Percentiles rank a stretch among this genome's conserved stretches.
phyloP scores from a whole-genome alignment of 2,329 filamentous ascomycete genomes.

The Chaetothyriales sp. region DNA sequence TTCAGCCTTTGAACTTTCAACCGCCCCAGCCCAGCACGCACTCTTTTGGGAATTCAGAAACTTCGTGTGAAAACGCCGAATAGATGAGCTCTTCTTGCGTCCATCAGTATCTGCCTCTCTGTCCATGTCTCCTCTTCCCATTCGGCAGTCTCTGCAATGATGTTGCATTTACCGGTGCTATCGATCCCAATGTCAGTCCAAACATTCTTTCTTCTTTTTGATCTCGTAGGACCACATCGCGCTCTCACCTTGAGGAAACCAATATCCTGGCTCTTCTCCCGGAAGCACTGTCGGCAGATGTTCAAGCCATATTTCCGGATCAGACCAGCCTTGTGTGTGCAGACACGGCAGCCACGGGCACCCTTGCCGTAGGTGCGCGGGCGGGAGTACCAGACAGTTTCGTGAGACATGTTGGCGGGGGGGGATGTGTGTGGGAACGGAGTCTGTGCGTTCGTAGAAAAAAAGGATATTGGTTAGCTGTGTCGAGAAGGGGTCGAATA shows the following conservation, averaged over 20 bases:
- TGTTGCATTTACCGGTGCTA: background rate
- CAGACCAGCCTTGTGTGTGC: conserved; percentile 94
- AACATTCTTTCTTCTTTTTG: background rate
- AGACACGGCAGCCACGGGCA: conserved; percentile 42
- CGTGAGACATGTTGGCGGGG: conserved; percentile 65
- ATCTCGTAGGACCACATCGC: too few species aligned
- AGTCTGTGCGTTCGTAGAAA: background rate
- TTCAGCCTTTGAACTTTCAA: background rate
- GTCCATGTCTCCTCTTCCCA: background rate
- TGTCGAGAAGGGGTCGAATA: background rate
- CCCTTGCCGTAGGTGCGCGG: conserved; percentile 48
- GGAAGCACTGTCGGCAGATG: conserved; percentile 58
- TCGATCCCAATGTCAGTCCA: background rate
- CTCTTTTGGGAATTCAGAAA: background rate
- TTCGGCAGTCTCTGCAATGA: background rate
- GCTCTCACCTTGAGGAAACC: conserved; percentile 49
- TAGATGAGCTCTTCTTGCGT: background rate
- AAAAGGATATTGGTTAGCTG: background rate
- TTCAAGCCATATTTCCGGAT: conserved; percentile 98
- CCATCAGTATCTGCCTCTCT: background rate
- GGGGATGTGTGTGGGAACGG: conserved; percentile 19
- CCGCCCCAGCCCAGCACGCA: background rate
- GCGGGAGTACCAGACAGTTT: conserved; percentile 98
- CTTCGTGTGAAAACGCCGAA: background rate
- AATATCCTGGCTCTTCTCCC: conserved; percentile 53